Conservation (phyloP, 257 asterid genomes). For the Plantago elongata region DNA sequence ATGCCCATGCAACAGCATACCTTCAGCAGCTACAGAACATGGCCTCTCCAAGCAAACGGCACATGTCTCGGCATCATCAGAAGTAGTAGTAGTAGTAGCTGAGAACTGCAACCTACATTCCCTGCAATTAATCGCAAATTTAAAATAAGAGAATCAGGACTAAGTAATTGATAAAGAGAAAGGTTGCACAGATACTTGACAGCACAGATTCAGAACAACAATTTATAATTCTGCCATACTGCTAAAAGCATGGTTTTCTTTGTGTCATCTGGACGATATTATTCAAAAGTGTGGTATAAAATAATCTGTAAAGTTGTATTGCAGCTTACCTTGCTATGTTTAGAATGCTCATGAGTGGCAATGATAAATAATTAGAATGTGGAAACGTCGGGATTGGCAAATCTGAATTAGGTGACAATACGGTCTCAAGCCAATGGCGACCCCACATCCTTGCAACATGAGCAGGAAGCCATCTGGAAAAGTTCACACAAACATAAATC, state of each 20-base stretch:
- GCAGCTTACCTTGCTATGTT: constrained; percentile 78
- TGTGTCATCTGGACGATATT: not conserved
- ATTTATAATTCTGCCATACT: not conserved
- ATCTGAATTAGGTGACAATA: constrained; percentile 69
- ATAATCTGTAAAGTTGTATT: not conserved
- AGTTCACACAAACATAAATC: constrained; percentile 10
- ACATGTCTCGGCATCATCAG: constrained; percentile 79
- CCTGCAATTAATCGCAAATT: constrained; percentile 37
- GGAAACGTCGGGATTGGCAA: constrained; percentile 57
- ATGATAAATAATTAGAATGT: constrained; percentile 73
- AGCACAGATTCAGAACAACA: not conserved
- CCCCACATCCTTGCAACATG: constrained; percentile 99
- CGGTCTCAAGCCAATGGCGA: constrained; percentile 95
- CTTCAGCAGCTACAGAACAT: constrained; percentile 84
- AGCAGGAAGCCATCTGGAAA: constrained; percentile 91
- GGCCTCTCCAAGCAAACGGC: constrained; percentile 94
- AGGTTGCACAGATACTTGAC: constrained; percentile 2
- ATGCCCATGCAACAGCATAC: constrained; percentile 21
- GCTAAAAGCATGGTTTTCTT: not conserved
- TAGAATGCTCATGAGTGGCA: constrained; percentile 87
- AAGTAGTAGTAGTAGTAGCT: constrained; percentile 44
- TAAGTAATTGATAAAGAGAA: constrained; percentile 1
- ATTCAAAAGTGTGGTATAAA: not conserved
- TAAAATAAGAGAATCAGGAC: not conserved
- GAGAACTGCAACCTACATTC: constrained; percentile 72